These are phyloP conservation scores for Ramaria sp. DNA, from an alignment of 768 basidiomycete species.

Conservation along the genomic window DNA sequence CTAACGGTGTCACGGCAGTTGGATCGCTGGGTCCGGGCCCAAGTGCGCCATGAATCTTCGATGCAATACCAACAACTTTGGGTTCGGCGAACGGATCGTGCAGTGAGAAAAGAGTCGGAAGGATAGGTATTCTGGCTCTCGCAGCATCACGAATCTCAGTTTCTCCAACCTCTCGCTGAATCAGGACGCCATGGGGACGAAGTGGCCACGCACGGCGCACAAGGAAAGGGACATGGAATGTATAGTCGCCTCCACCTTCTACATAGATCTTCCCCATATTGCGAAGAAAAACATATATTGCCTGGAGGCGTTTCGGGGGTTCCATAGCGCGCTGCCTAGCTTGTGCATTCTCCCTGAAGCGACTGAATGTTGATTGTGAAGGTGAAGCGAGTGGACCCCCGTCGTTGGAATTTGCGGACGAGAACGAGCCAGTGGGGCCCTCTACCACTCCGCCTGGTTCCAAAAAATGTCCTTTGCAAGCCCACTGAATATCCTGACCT, in stretches of 20 bases:
- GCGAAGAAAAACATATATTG: slow-evolving; percentile 69
- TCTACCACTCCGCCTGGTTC: slow-evolving; percentile 28
- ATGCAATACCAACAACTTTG: slow-evolving; percentile 55
- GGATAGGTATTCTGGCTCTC: slow-evolving; percentile 48
- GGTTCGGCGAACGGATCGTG: slow-evolving; percentile 70
- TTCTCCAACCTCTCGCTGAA: slow-evolving; percentile 65
- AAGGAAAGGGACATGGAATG: slow-evolving; percentile 72
- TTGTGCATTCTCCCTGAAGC: slow-evolving; percentile 27
- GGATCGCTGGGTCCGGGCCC: slow-evolving; percentile 8
- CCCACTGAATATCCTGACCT: slow-evolving; percentile 64
- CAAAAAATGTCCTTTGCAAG: slow-evolving; percentile 66
- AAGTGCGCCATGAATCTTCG: slow-evolving; percentile 43
- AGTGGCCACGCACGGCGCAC: slow-evolving; percentile 72
- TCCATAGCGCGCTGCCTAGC: slow-evolving; percentile 29
- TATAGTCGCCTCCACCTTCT: slow-evolving; percentile 61
- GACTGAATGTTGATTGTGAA: slow-evolving; percentile 41
- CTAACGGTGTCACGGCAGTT: slow-evolving; percentile 9
- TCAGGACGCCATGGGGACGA: slow-evolving; percentile 66
- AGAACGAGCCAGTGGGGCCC: slow-evolving; percentile 13
- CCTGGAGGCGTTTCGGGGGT: slow-evolving; percentile 34
- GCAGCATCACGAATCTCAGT: slow-evolving; percentile 43
- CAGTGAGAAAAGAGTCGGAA: slow-evolving; percentile 77
- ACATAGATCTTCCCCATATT: slow-evolving; percentile 64
- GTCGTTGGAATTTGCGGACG: slow-evolving; percentile 16
- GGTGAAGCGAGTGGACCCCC: slow-evolving; percentile 16